Conservation (phyloP, 164 flowering plant genomes). For the Echeveria elegans region DNA sequence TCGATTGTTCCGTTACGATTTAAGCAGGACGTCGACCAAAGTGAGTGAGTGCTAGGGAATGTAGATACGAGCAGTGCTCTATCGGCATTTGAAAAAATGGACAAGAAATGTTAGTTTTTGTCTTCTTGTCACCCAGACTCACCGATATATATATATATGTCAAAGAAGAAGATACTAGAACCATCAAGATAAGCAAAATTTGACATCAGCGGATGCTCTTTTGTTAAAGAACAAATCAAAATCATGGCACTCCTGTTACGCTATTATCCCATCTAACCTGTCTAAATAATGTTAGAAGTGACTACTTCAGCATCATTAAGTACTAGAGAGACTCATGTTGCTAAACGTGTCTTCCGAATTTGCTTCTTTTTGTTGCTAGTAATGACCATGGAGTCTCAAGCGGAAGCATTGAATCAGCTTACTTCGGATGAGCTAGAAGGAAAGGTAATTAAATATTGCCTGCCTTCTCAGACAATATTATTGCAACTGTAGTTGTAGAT, state of each 20-base stretch:
- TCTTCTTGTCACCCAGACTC: neutral
- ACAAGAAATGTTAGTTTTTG: slow-evolving; percentile 94
- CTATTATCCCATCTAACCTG: neutral
- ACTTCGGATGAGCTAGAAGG: slow-evolving; percentile 99
- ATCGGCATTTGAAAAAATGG: too few relatives aligned
- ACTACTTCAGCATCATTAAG: neutral
- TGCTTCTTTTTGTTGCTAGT: neutral
- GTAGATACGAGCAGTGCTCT: too few relatives aligned
- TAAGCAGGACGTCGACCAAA: slow-evolving; percentile 81
- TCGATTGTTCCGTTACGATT: slow-evolving; percentile 1
- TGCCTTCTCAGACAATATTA: neutral
- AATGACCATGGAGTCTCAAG: too few relatives aligned
- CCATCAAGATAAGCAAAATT: too few relatives aligned
- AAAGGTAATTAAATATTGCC: slow-evolving; percentile 49
- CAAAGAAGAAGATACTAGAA: neutral
- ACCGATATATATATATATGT: neutral
- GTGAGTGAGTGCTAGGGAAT: slow-evolving; percentile 91
- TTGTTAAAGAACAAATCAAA: neutral
- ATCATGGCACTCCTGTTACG: neutral
- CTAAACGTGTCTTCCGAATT: neutral
- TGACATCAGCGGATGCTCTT: neutral
- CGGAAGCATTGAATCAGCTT: too few relatives aligned
- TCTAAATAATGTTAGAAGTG: neutral
- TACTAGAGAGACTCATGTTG: neutral
- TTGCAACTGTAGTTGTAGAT: too few relatives aligned